Evolutionary conservation across 2,329 filamentous ascomycete species (phyloP), one percentile per base, ranked within the genome.

Genomic region (Cryphonectria naterciae): DNA sequence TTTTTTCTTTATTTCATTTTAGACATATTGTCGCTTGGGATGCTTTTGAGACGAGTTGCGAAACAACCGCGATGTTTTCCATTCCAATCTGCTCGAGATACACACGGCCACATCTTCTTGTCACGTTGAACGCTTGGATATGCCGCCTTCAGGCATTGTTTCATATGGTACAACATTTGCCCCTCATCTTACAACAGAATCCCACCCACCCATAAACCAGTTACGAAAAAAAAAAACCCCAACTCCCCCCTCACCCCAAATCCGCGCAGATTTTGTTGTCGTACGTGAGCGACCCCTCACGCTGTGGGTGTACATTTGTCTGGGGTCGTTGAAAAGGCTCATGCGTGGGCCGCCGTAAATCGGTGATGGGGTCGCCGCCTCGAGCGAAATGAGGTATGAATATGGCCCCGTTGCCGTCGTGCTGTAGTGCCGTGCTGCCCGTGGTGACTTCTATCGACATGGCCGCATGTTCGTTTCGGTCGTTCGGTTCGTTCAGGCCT

Each of bases 401-500:
- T 1, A 25, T 39, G 54, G 4, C 52, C 25, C 54, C 5, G 52
- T 19, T 17, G 54, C n/a, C 54, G 13, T 58, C 28, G 54, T 58
- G 4, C 25, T 25, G 39, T 58, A 46, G 28, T 41, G 2, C 7
- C 54, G 68, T 37, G 28, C 22, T 28, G 28, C 19, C n/a, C 39
- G 11, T 6, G 28, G 63, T 13, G 25, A 7, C 46, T 58, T 58
- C 25, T 28, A 17, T 35, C 22, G 39, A 39, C 62, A 41, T 67
- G 46, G 15, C 49, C 28, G 19, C 28, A 15, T 32, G 54, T 5
- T 32, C 52, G 52, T 6, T 54, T 62, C 8, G 22, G 19, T 49
- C 46, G 46, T n/a, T n/a, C 8, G 6, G 8, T 5, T 6, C 28
- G 64, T 43, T 56, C 60, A 71, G n/a, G 64, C 62, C 22, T 63